Base-by-base conservation (phyloP, 176 grass and related monocot genomes). In the Areca catechu region DNA sequence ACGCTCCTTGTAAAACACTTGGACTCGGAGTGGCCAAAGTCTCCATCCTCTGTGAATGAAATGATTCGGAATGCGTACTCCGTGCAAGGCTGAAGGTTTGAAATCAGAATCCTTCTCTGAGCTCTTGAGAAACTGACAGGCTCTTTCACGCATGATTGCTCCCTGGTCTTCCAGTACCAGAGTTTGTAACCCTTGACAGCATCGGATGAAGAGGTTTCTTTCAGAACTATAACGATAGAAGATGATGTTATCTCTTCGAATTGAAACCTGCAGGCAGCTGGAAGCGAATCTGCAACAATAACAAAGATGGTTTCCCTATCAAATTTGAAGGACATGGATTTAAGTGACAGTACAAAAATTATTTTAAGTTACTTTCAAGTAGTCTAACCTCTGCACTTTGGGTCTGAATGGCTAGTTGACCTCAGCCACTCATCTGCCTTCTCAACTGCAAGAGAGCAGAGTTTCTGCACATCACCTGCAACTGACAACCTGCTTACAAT, bases 51-150 rank as follows among this genome's bases (percentile, higher is more conserved):
- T 24, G 83, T 83, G 70, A 98, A 92, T 57, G 94, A 89, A 79
- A 98, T 83, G 67, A 83, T 77, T 71, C 83, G 86, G 60, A 98
- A 98, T 54, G 76, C 83, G 80, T 98, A 98, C 47, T 93, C 87
- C 56, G 94, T 92, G 78, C 94, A 98, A 57, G 88, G 81, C 19
- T 83, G 72, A 51, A 98, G 94, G 60, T 92, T 76, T 65, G 58
- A 84, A 67, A 98, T 61, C 23, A 88, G 58, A 80, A 98, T 64
- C 76, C 81, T 85, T 65, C 94, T 92, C 80, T 91, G 66, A 75
- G 78, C 85, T 89, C 80, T 93, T 53, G 60, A 65, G 65, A 85
- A 60, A 62, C 74, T 74, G 56, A 83, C 78, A 82, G 87, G 76
- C 4, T 85, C 53, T 67, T 81, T 77, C 58, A 53, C 66, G 15